These are phyloP conservation scores for Coemansia sp. DNA, from an alignment of 192 early-diverging fungal species.

Conservation along the genomic window DNA sequence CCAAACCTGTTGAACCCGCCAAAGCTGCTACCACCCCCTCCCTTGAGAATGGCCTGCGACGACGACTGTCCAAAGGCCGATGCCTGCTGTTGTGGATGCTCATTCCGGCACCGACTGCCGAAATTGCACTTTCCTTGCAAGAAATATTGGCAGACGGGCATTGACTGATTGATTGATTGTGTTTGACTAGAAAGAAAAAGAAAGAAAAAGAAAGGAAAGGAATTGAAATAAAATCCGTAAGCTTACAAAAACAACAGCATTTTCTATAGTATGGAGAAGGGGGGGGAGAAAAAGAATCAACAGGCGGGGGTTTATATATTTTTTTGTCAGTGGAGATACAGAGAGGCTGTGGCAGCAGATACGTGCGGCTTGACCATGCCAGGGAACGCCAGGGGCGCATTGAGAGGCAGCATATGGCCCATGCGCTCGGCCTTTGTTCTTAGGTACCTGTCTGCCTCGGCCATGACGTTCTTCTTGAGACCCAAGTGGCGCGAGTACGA, in stretches of 20 bases:
- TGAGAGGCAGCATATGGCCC: slow-evolving; percentile 76
- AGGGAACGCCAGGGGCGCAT: slow-evolving; percentile 14
- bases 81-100: slow-evolving; percentile 53
- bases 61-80: slow-evolving; percentile 51
- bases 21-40: slow-evolving; percentile 40
- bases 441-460: slow-evolving; percentile 81
- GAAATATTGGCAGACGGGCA: slow-evolving; percentile 55
- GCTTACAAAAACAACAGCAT: no score
- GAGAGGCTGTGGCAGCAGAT: slow-evolving; percentile 3
- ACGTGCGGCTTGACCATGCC: slow-evolving; percentile 11
- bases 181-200: background rate
- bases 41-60: slow-evolving; percentile 30
- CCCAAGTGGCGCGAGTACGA: slow-evolving; percentile 35
- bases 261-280: background rate
- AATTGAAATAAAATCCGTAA: background rate
- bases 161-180: background rate
- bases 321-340: slow-evolving; percentile 4
- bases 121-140: slow-evolving; percentile 60
- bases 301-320: background rate
- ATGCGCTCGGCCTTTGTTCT: slow-evolving; percentile 88
- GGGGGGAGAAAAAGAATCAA: background rate
- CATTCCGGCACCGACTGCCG: slow-evolving; percentile 60
- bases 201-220: background rate
- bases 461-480: slow-evolving; percentile 40
- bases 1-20: slow-evolving; percentile 17